phyloP scores from a whole-genome alignment of 179 eudicot species.

The Silene vulgaris region DNA sequence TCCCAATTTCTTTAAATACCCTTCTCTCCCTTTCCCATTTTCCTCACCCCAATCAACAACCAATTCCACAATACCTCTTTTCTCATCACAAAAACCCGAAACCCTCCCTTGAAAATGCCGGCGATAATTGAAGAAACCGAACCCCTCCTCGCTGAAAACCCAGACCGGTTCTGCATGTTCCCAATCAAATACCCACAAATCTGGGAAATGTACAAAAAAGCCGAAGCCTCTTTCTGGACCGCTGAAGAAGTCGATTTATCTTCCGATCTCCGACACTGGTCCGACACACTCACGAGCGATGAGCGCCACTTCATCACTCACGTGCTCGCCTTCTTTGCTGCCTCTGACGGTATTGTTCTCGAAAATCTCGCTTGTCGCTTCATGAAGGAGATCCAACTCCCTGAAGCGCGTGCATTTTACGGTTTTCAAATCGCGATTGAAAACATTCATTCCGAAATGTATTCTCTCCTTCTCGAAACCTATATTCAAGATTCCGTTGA shows the following conservation, averaged over 20 bases:
- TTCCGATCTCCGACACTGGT: slow-evolving; percentile 57
- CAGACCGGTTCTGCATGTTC: slow-evolving; percentile 87
- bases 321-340: slow-evolving; percentile 73
- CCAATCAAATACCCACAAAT: slow-evolving; percentile 70
- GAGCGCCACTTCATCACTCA: slow-evolving; percentile 65
- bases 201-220: slow-evolving; percentile 95
- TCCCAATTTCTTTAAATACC: neutral
- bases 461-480: slow-evolving; percentile 52
- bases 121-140: slow-evolving; percentile 48
- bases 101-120: slow-evolving; percentile 40
- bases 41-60: neutral
- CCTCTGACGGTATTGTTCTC: slow-evolving; percentile 70
- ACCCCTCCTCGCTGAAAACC: slow-evolving; percentile 53
- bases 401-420: slow-evolving; percentile 76
- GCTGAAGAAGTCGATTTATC: slow-evolving; percentile 83
- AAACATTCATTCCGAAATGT: slow-evolving; percentile 82
- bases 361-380: slow-evolving; percentile 71
- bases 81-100: too few species aligned
- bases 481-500: slow-evolving; percentile 59
- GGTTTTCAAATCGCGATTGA: slow-evolving; percentile 80
- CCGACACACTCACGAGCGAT: slow-evolving; percentile 35
- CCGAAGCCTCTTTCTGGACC: slow-evolving; percentile 88
- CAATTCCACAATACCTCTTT: too few species aligned
- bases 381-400: slow-evolving; percentile 70
- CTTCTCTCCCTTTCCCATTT: neutral